Base-by-base conservation (phyloP, 129 eudicot species). In the Lonicera japonica region DNA sequence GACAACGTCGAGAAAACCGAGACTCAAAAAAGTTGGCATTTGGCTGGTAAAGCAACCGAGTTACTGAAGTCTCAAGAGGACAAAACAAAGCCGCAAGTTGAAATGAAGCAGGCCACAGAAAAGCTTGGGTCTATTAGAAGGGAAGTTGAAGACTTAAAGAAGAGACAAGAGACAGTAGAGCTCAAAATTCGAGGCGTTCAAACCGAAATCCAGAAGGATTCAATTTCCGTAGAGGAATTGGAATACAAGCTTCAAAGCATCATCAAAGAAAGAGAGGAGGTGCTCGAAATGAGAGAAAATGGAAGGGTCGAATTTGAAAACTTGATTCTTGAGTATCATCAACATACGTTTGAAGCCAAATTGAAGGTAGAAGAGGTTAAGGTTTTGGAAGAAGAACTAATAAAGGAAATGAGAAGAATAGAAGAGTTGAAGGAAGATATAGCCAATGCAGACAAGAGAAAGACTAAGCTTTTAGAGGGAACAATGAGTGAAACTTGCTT, bases 21-120 rank as follows among this genome's bases (percentile, higher is more conserved):
- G 51, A 25, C n/a, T 54, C 70, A 45, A 7, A 75, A 34, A 58
- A 77, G 24, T 47, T 90, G 95, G 95, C 81, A 68, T 3, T 52
- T 70, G 38, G 72, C 70, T 20, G 75, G 91, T 43, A 87, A 82
- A 75, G 95, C 99, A 12, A 85, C 89, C 0, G 99, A 89, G 24
- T 67, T 94, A 58, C 86, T 94, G n/a, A 85, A 80, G 64, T 77
- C 86, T 13, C 94, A 83, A 76, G 99, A 94, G 73, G 89, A 94
- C 67, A 94, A 85, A 69, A 83, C 82, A 8, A 94, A 85, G 81
- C 71, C 80, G 18, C 96, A 88, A 65, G 72, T 72, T 66, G 79
- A 94, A 70, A 75, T 83, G 54, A 88, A 74, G 60, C 76, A 69
- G 60, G 76, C 69, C 19, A 34, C 38, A 25, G 92, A 81, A 69